phyloP scores from a whole-genome alignment of 2,329 filamentous ascomycete genomes.

The Diplodia mutila region DNA sequence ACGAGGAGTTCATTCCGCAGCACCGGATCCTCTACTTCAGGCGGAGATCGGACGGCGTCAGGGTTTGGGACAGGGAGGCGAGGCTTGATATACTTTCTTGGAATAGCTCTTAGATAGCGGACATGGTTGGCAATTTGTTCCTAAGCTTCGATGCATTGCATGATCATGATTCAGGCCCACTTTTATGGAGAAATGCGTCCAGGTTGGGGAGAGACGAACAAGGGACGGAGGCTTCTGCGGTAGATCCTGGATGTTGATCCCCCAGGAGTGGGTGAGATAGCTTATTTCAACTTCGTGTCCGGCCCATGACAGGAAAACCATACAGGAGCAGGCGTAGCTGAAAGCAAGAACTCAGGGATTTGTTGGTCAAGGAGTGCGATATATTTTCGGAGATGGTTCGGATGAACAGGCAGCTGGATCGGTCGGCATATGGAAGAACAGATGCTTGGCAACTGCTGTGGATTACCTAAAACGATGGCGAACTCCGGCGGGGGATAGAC shows the following conservation, averaged over 20 bases:
- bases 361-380: background rate
- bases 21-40: constrained; percentile 45
- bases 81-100: constrained; percentile 54
- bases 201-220: background rate
- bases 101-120: constrained; percentile 39
- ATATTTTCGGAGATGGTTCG: background rate
- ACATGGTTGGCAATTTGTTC: background rate
- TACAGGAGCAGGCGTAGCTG: background rate
- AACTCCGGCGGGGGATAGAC: background rate
- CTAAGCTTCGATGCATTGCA: background rate
- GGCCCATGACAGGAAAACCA: too few relatives aligned
- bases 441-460: background rate
- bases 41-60: constrained; percentile 37
- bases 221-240: background rate
- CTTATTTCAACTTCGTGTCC: background rate
- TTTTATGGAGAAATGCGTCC: background rate
- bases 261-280: too few relatives aligned
- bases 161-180: background rate
- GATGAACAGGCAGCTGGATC: background rate
- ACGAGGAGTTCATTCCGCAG: constrained; percentile 57
- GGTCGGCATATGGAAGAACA: background rate
- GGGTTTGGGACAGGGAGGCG: constrained; percentile 56
- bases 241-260: background rate
- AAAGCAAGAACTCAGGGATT: background rate
- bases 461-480: background rate